Base-by-base conservation (phyloP, 2,329 filamentous ascomycete genomes). In the Fusarium sp. region DNA sequence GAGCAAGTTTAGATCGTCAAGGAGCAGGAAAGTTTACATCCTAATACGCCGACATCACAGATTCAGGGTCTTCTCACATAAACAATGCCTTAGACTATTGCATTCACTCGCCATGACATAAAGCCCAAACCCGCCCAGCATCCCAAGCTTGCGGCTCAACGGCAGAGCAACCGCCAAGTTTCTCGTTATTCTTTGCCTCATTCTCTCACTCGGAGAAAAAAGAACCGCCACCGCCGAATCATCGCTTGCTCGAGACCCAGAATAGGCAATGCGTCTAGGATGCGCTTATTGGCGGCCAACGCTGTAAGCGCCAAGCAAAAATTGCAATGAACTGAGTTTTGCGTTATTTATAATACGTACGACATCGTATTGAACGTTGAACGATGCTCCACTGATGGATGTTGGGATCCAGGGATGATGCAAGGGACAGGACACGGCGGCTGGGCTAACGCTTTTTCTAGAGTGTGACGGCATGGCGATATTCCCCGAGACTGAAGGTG, bases 161-260 rank as follows among this genome's bases (percentile, higher is more conserved):
- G 66, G 70, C 44, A 67, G 48, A 74, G 60, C 65, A 28, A 53
- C 67, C 24, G 56, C 69, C 71, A 74, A 66, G 54, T 73, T 24
- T 44, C 61, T 62, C 66, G 44, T 55, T 39, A 12, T 60, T 48
- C 54, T 42, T 67, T 73, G 41, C 66, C 53, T 66, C 59, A 41
- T 59, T 53, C 15, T 60, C 26, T 60, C 26, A 10, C n/a, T 48
- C 47, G 32, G n/a, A 51, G 47, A 38, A 36, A 45, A n/a, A 20
- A 28, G 26, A 30, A 45, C 44, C 26, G 26, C 55, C 60, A 45
- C 42, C 42, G 32, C 59, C 65, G 65, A 73, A 73, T 73, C 65
- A 73, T 44, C 26, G 26, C n/a, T 20, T 41, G 8, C 42, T 32
- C 22, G 20, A 59, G 53, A 32, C 56, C 70, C 70, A 48, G 36